phyloP scores from a whole-genome alignment of 495 filamentous ascomycete genomes.

The Melanomma pulvis-pyrius region DNA sequence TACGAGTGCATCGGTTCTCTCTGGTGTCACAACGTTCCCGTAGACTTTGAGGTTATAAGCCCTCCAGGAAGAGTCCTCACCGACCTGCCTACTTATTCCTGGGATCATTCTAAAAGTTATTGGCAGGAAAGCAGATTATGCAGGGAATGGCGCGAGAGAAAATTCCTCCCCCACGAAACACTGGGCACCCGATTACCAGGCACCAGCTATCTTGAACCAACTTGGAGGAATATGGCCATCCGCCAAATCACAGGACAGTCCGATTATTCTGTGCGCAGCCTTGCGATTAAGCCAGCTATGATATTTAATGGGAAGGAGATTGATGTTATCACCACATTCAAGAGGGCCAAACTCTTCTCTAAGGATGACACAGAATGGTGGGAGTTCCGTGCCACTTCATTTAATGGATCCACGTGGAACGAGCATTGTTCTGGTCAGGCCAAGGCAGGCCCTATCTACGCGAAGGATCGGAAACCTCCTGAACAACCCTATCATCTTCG shows the following conservation, averaged over 20 bases:
- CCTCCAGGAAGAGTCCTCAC: neutral
- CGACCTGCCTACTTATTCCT: conserved; percentile 13
- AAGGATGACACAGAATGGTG: conserved; percentile 6
- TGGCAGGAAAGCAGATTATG: conserved; percentile 13
- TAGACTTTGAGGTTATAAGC: neutral
- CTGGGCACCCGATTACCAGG: neutral
- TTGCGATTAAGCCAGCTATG: conserved; percentile 1
- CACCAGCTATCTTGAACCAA: neutral
- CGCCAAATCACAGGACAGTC: conserved; percentile 37
- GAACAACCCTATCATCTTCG: neutral
- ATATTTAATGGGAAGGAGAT: neutral
- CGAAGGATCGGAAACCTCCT: neutral
- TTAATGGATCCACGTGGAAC: conserved; percentile 5
- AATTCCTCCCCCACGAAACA: neutral
- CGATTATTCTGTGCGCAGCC: neutral
- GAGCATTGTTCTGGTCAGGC: conserved; percentile 5
- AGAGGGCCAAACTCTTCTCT: neutral
- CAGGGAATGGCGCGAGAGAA: neutral
- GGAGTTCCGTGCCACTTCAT: conserved; percentile 3
- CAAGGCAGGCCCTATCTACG: neutral
- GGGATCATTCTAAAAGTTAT: neutral
- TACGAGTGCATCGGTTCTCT: neutral
- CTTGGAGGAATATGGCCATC: conserved; percentile 12
- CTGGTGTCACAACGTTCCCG: neutral
- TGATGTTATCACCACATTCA: conserved; percentile 11